phyloP scores from a whole-genome alignment of 2,329 filamentous ascomycete genomes.

The Karstenula rhodostoma region DNA sequence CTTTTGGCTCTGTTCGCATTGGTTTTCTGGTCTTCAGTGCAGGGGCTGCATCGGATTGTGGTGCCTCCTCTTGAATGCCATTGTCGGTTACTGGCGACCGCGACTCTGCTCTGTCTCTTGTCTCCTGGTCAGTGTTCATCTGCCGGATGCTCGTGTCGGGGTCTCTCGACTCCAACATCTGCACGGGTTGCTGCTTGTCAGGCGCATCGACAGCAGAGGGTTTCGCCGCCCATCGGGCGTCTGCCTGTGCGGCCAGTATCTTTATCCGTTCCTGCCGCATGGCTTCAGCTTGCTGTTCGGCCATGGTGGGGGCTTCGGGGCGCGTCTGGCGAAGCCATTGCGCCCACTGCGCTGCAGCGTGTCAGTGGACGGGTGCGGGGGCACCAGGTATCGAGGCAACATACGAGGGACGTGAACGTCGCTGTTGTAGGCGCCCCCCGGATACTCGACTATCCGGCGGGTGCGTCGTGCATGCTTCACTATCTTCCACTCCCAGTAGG shows the following conservation, averaged over 20 bases:
- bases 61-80: slow-evolving; percentile 26
- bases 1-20: slow-evolving; percentile 39
- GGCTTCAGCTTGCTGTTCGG: slow-evolving; percentile 67
- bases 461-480: slow-evolving; percentile 61
- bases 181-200: slow-evolving; percentile 57
- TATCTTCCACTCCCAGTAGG: slow-evolving; percentile 73
- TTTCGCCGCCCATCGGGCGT: slow-evolving; percentile 68
- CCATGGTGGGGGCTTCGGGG: slow-evolving; percentile 61
- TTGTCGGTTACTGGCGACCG: slow-evolving; percentile 13
- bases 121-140: slow-evolving; percentile 44
- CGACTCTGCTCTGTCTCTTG: slow-evolving; percentile 31
- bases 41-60: slow-evolving; percentile 23
- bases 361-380: slow-evolving; percentile 10
- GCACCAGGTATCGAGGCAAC: slow-evolving; percentile 14
- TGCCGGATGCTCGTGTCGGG: slow-evolving; percentile 49
- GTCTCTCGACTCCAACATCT: slow-evolving; percentile 55
- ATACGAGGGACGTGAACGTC: slow-evolving; percentile 68
- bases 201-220: slow-evolving; percentile 67
- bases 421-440: slow-evolving; percentile 60
- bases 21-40: slow-evolving; percentile 31
- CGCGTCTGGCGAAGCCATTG: slow-evolving; percentile 73
- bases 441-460: slow-evolving; percentile 67
- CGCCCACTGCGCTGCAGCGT: slow-evolving; percentile 66
- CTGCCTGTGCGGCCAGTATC: slow-evolving; percentile 65
- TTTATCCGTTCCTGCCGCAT: slow-evolving; percentile 66